These are phyloP conservation scores for Polygonum aviculare DNA, from an alignment of 148 eudicot species.

Conservation along the genomic window DNA sequence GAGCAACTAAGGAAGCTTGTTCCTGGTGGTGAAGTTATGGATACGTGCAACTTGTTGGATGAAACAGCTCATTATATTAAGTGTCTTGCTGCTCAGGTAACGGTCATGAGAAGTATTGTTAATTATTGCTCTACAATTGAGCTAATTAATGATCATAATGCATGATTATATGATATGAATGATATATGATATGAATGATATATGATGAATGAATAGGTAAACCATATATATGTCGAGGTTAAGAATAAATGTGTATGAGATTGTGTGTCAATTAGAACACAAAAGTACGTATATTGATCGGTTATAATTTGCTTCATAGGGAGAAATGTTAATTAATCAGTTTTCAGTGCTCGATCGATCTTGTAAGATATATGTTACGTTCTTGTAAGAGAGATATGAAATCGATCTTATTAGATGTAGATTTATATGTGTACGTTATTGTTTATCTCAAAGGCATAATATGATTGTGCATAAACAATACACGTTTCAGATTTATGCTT, in stretches of 20 bases:
- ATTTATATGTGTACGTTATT: not conserved
- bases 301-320: not conserved
- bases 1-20: constrained; percentile 48
- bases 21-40: constrained; percentile 76
- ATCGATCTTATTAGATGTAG: not conserved
- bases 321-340: not conserved
- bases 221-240: not conserved
- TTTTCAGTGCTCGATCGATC: not conserved
- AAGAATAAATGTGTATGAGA: not conserved
- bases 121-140: constrained; percentile 26
- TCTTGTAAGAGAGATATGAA: not conserved
- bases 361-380: not conserved
- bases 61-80: constrained; percentile 76
- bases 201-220: not conserved
- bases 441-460: not conserved
- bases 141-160: not conserved
- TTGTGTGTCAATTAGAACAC: not conserved
- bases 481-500: not conserved
- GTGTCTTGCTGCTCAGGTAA: constrained; percentile 73
- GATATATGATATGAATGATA: too few species aligned
- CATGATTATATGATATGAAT: not conserved
- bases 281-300: not conserved
- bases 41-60: constrained; percentile 38
- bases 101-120: constrained; percentile 64
- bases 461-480: not conserved